phyloP scores from a whole-genome alignment of 2,329 filamentous ascomycete species.

The Neoarthrinium moseri region DNA sequence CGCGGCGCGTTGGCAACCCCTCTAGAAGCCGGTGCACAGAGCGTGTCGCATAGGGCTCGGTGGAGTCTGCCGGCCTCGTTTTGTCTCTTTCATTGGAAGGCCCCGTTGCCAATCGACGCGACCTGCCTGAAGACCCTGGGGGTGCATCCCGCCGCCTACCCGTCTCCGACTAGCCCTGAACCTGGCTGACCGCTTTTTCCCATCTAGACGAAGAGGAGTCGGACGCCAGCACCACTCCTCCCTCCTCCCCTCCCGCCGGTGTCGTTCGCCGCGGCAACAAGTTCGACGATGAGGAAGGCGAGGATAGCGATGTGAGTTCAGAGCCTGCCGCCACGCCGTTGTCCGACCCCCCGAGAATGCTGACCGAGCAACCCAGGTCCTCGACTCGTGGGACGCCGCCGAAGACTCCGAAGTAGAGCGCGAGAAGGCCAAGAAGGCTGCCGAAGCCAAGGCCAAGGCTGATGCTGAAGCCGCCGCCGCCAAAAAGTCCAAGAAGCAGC shows the following conservation, averaged over 20 bases:
- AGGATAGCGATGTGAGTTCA: slow-evolving; percentile 12
- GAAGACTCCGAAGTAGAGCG: slow-evolving; percentile 97
- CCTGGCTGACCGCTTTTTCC: slow-evolving; percentile 10
- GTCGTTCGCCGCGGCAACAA: slow-evolving; percentile 6
- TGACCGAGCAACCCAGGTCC: slow-evolving; percentile 57
- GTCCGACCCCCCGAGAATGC: too few species aligned
- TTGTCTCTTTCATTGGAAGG: slow-evolving; percentile 15
- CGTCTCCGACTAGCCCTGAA: slow-evolving; percentile 10
- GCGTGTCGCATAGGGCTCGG: slow-evolving; percentile 10
- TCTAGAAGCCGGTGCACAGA: slow-evolving; percentile 4
- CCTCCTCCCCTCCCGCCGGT: slow-evolving; percentile 1
- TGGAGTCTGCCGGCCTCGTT: slow-evolving; percentile 13
- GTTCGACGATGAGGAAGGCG: slow-evolving; percentile 12
- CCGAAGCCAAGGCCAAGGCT: slow-evolving; percentile 83
- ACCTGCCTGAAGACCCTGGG: slow-evolving; percentile 12
- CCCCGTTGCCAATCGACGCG: slow-evolving; percentile 11
- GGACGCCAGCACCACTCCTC: slow-evolving; percentile 9
- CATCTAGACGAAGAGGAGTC: slow-evolving; percentile 11
- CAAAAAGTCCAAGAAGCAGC: slow-evolving; percentile 86
- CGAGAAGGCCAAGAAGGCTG: slow-evolving; percentile 88
- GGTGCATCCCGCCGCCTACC: slow-evolving; percentile 3
- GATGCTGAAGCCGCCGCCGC: slow-evolving; percentile 83
- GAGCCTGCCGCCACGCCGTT: background rate
- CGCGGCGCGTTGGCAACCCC: slow-evolving; percentile 9
- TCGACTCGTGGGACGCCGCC: slow-evolving; percentile 95